These are phyloP conservation scores for Cocos nucifera DNA, from an alignment of 176 grass and related monocot genomes.

Conservation along the genomic window DNA sequence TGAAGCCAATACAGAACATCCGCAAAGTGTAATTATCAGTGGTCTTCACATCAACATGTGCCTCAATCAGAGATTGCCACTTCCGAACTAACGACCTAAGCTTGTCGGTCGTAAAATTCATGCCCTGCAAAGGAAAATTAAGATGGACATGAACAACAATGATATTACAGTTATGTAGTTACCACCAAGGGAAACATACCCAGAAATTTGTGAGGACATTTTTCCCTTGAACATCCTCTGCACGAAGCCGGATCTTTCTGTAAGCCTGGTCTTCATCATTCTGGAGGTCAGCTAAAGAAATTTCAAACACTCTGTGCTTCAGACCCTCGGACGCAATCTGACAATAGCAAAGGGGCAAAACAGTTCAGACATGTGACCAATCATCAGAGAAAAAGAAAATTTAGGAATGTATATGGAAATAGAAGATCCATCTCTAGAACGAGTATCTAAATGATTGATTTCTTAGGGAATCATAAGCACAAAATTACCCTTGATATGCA, in stretches of 20 bases:
- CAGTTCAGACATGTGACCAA: not conserved
- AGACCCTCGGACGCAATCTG: slow-evolving; percentile 78
- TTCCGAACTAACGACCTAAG: slow-evolving; percentile 63
- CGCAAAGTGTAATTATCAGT: slow-evolving; percentile 63
- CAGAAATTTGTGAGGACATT: slow-evolving; percentile 82
- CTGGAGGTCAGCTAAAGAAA: slow-evolving; percentile 64
- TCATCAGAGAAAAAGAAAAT: not conserved
- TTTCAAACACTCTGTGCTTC: slow-evolving; percentile 78
- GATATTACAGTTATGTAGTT: not conserved
- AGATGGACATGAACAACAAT: not conserved
- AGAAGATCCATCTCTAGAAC: no score
- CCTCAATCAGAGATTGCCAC: slow-evolving; percentile 72
- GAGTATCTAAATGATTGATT: no score
- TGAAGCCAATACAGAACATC: slow-evolving; percentile 73
- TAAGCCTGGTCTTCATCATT: slow-evolving; percentile 67
- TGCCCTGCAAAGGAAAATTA: slow-evolving; percentile 24
- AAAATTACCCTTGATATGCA: no score
- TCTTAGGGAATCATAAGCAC: no score
- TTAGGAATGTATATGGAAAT: not conserved
- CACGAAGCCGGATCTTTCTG: slow-evolving; percentile 69
- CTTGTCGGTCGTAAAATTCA: slow-evolving; percentile 62
- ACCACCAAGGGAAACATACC: slow-evolving; percentile 22
- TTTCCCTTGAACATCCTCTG: slow-evolving; percentile 61
- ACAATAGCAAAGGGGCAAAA: slow-evolving; percentile 1
- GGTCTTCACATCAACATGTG: slow-evolving; percentile 68